phyloP scores from a whole-genome alignment of 2,329 filamentous ascomycete genomes.

The Colletotrichum chlorophyti region DNA sequence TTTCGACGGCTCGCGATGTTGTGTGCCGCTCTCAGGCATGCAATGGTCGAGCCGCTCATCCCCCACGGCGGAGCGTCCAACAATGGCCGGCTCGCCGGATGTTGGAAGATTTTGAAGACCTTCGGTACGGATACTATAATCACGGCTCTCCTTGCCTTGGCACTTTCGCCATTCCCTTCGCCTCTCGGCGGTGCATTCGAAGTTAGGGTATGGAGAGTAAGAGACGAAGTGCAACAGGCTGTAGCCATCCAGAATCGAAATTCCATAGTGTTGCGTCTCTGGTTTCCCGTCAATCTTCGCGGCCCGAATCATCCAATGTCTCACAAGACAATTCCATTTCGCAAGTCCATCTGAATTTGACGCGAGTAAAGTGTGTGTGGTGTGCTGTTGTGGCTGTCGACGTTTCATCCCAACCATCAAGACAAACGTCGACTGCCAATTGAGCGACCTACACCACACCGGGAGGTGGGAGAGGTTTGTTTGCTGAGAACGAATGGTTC shows the following conservation, averaged over 20 bases:
- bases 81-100: background rate
- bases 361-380: slow-evolving; percentile 5
- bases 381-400: background rate
- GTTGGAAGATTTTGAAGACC: background rate
- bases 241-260: slow-evolving; percentile 14
- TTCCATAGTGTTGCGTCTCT: background rate
- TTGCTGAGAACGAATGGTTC: background rate
- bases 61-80: background rate
- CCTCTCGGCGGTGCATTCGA: background rate
- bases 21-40: background rate
- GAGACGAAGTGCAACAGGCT: background rate
- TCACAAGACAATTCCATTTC: slow-evolving; percentile 7
- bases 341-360: slow-evolving; percentile 20
- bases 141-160: background rate
- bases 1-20: background rate
- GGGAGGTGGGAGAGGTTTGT: background rate
- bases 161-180: slow-evolving; percentile 11
- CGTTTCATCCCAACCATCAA: slow-evolving; percentile 17
- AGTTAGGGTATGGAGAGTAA: background rate
- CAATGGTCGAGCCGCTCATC: background rate
- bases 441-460: background rate
- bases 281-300: slow-evolving; percentile 1
- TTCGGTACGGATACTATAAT: too few relatives aligned
- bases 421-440: background rate
- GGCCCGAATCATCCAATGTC: slow-evolving; percentile 15